phyloP scores from a whole-genome alignment of 2,329 filamentous ascomycete genomes.

The Penicillium sp. region DNA sequence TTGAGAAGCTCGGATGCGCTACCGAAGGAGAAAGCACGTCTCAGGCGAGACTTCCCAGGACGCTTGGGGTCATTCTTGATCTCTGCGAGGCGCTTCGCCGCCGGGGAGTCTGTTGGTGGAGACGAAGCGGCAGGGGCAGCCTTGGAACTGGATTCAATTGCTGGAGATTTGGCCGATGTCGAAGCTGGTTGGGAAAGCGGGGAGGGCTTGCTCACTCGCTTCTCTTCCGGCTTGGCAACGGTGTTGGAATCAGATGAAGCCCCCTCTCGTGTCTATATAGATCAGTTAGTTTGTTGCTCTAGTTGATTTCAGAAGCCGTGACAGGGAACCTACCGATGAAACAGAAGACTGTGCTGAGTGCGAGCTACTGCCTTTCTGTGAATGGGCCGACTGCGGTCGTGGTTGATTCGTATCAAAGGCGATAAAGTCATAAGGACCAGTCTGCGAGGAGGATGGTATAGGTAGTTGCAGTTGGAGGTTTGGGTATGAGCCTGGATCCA shows the following conservation, averaged over 20 bases:
- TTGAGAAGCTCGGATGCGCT: slow-evolving; percentile 88
- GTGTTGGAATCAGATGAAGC: slow-evolving; percentile 21
- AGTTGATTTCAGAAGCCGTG: neutral
- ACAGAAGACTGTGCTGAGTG: slow-evolving; percentile 55
- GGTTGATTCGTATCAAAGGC: slow-evolving; percentile 25
- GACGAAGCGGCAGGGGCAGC: slow-evolving; percentile 27
- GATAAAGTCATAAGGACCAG: slow-evolving; percentile 37
- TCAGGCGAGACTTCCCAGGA: slow-evolving; percentile 81
- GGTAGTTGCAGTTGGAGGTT: slow-evolving; percentile 36
- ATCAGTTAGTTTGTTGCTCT: neutral
- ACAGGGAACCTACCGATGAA: slow-evolving; percentile 60
- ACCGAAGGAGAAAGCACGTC: slow-evolving; percentile 93
- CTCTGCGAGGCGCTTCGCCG: slow-evolving; percentile 81
- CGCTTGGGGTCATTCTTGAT: slow-evolving; percentile 75
- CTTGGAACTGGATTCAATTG: slow-evolving; percentile 16
- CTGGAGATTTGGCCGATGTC: slow-evolving; percentile 38
- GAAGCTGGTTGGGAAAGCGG: slow-evolving; percentile 70
- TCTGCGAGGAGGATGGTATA: slow-evolving; percentile 30
- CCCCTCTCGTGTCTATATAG: slow-evolving; percentile 24
- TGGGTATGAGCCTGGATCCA: slow-evolving; percentile 48
- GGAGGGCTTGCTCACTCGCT: slow-evolving; percentile 67
- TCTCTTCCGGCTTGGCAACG: slow-evolving; percentile 64
- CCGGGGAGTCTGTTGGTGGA: slow-evolving; percentile 59
- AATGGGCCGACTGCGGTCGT: slow-evolving; percentile 40
- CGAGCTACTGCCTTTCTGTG: slow-evolving; percentile 56